These are phyloP conservation scores for Trametes sp. DNA, from an alignment of 1,284 basidiomycete genomes.

Conservation along the genomic window DNA sequence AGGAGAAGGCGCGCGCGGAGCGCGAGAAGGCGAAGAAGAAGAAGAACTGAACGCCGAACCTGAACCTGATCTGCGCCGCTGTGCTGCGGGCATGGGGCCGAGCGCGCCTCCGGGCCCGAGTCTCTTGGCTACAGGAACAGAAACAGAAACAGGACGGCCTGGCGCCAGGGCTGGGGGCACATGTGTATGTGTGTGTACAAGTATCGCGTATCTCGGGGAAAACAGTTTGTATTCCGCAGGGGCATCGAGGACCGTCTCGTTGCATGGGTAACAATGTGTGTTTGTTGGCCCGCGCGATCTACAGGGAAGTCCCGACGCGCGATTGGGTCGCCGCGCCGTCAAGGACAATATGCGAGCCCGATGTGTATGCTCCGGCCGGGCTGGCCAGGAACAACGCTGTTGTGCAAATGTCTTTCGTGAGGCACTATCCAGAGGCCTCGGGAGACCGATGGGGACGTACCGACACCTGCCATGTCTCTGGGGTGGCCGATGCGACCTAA, in stretches of 20 bases:
- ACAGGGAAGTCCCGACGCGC: conserved; percentile 24
- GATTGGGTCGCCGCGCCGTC: conserved; percentile 64
- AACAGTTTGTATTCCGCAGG: background rate
- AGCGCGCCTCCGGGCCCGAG: too few relatives aligned
- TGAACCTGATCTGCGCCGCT: background rate
- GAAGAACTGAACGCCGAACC: conserved; percentile 20
- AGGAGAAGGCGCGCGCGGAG: conserved; percentile 46
- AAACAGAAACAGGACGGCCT: too few relatives aligned
- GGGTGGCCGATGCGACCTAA: conserved; percentile 73
- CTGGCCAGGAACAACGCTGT: conserved; percentile 72
- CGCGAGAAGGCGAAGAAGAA: conserved; percentile 47
- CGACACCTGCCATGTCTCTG: conserved; percentile 79
- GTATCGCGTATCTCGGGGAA: conserved; percentile 3
- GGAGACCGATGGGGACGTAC: conserved; percentile 29
- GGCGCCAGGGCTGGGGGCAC: background rate
- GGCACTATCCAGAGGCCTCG: background rate
- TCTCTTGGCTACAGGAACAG: too few relatives aligned
- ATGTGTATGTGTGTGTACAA: conserved; percentile 14
- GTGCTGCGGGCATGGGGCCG: too few relatives aligned
- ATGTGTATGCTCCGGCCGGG: conserved; percentile 75
- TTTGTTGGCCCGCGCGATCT: background rate
- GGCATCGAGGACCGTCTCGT: too few relatives aligned
- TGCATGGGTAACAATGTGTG: too few relatives aligned
- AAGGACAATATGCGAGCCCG: conserved; percentile 73
- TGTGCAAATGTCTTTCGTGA: background rate